Conservation (phyloP, 371 early-diverging fungal genomes). For the Mucor racemosus region DNA sequence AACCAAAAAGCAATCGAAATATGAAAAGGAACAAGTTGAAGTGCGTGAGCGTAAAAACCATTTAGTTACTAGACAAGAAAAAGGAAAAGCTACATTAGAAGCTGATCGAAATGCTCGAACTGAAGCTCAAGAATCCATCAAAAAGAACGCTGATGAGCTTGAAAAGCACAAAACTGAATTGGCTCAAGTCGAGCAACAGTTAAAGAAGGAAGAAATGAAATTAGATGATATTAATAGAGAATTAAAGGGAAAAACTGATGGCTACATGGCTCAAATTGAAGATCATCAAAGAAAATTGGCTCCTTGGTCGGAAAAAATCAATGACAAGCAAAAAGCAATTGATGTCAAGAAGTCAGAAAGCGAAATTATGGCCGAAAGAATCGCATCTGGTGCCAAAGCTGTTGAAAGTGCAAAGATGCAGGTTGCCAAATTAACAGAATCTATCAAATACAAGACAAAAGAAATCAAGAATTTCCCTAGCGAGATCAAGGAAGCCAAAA, state of each 20-base stretch:
- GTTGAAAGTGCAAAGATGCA: constrained; percentile 72
- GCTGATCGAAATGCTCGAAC: constrained; percentile 55
- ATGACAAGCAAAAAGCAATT: constrained; percentile 69
- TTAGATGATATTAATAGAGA: constrained; percentile 80
- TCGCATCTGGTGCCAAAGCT: constrained; percentile 53
- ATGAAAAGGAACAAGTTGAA: constrained; percentile 83
- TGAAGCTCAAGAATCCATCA: constrained; percentile 57
- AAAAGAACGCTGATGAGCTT: constrained; percentile 61
- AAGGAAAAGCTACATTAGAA: constrained; percentile 63
- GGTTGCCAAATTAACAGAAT: constrained; percentile 34
- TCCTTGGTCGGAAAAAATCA: constrained; percentile 85
- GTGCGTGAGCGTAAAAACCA: constrained; percentile 82
- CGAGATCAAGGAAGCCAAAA: constrained; percentile 52
- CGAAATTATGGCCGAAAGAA: constrained; percentile 68
- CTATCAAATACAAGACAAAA: constrained; percentile 29
- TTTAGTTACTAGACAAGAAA: constrained; percentile 75
- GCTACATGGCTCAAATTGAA: constrained; percentile 72
- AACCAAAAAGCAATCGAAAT: constrained; percentile 64
- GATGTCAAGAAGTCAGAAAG: constrained; percentile 84
- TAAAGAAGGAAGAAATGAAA: constrained; percentile 69
- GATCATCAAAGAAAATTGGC: constrained; percentile 79
- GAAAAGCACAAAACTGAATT: constrained; percentile 59
- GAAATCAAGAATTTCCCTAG: constrained; percentile 32
- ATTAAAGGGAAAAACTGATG: constrained; percentile 85
- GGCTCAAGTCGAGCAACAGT: constrained; percentile 63